Base-by-base conservation (phyloP, 495 filamentous ascomycete genomes). In the Penicillium bialowiezense region DNA sequence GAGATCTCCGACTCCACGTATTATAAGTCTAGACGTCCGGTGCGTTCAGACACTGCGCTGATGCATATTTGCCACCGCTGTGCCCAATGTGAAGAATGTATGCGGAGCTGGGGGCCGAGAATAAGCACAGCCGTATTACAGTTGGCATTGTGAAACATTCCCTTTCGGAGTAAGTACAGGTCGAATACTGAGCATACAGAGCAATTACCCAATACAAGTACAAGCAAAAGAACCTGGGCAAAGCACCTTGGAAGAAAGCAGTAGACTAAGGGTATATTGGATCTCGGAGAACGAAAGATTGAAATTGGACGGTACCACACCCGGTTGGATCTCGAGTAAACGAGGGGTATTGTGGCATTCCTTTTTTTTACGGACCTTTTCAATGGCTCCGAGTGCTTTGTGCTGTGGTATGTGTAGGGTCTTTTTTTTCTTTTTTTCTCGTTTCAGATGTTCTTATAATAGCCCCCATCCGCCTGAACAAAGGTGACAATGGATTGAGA, bases 271-370 rank as follows among this genome's bases (percentile, higher is more conserved):
- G n/a, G n/a, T n/a, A n/a, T n/a, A n/a, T n/a, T n/a, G n/a, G n/a
- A n/a, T n/a, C n/a, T n/a, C n/a, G n/a, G n/a, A n/a, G n/a, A n/a
- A 13, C 43, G 31, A 33, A 43, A 36, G 15, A 41, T 43, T 35
- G 24, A 38, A 39, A 28, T 9, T 28, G 29, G 29, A 32, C 4
- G 12, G 50, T 48, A 41, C 40, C 34, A 52, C 50, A 44, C 28
- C 19, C 29, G 23, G 33, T 44, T 33, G 38, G 39, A 52, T 56
- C 20, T 48, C 43, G 50, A 39, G 51, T 58, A 41, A 54, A 54
- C 41, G 51, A 54, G 51, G 47, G 51, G 51, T 41, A 54, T n/a
- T 24, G 43, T 34, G 20, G 32, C 43, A 45, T 45, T 45, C 43
- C 43, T 26, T 26, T 26, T 8, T 8, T 26, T 8, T 8, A 26